A percentile compares a stretch with the other conserved stretches of the same genome.
Conservation (phyloP, 352 stramenopile genomes). For the Phytophthora chlamydospora region DNA sequence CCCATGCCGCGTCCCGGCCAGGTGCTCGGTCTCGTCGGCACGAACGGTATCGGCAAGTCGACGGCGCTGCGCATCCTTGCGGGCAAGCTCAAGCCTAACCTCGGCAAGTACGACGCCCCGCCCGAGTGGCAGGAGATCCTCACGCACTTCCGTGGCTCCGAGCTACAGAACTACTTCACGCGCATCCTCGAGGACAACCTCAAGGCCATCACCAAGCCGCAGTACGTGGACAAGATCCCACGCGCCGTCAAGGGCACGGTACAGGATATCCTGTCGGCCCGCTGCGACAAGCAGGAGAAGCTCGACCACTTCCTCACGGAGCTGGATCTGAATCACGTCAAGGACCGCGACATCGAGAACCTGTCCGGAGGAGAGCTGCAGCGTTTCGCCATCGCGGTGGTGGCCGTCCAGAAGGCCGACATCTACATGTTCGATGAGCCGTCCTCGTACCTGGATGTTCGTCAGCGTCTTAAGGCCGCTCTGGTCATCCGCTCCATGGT, state of each 20-base stretch:
- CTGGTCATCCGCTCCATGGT: slow-evolving; percentile 98
- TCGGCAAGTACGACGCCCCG: slow-evolving; percentile 96
- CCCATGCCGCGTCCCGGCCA: slow-evolving; percentile 98
- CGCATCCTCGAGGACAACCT: slow-evolving; percentile 99
- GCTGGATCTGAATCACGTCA: slow-evolving; percentile 97
- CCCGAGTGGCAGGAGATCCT: slow-evolving; percentile 99
- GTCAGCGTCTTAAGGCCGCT: slow-evolving; percentile 98
- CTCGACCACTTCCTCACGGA: slow-evolving; percentile 89
- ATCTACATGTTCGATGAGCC: slow-evolving; percentile 99
- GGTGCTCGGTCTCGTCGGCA: slow-evolving; percentile 98
- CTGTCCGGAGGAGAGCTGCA: slow-evolving; percentile 99
- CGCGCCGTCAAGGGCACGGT: slow-evolving; percentile 96
- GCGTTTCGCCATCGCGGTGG: slow-evolving; percentile 98
- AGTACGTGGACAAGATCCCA: slow-evolving; percentile 99
- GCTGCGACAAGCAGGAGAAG: slow-evolving; percentile 91
- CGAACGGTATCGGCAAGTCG: slow-evolving; percentile 99
- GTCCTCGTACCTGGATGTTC: slow-evolving; percentile 99
- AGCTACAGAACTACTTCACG: slow-evolving; percentile 99
- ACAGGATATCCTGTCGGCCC: slow-evolving; percentile 92
- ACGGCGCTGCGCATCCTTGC: slow-evolving; percentile 99
- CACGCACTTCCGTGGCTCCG: slow-evolving; percentile 96
- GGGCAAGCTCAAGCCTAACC: slow-evolving; percentile 99
- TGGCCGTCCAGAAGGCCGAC: slow-evolving; percentile 95
- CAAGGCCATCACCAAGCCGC: slow-evolving; percentile 99
- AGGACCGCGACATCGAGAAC: slow-evolving; percentile 96